Evolutionary conservation across 805 yeast species (phyloP).

Genomic region (Teunomyces pallodes): DNA sequence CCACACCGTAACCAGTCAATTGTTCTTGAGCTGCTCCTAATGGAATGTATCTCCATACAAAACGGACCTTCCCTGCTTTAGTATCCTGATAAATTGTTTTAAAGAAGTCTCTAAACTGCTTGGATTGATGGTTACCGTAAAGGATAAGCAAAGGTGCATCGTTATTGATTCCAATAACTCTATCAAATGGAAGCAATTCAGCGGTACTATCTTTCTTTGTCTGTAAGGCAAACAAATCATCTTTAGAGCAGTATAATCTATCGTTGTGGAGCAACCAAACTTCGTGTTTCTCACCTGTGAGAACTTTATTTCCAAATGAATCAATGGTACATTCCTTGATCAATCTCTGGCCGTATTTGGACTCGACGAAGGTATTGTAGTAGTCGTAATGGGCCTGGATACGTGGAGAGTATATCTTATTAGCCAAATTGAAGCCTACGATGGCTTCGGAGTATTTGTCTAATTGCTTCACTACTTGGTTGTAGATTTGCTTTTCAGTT

Average conservation of each 20-base stretch:
- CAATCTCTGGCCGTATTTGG: constrained; percentile 18
- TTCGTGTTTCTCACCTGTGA: constrained; percentile 13
- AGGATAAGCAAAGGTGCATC: constrained; percentile 55
- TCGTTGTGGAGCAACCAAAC: constrained; percentile 56
- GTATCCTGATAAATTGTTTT: constrained; percentile 59
- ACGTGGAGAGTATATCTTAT: constrained; percentile 56
- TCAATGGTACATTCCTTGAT: constrained; percentile 24
- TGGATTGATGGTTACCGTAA: constrained; percentile 62
- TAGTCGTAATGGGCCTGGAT: constrained; percentile 61
- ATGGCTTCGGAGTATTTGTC: constrained; percentile 16
- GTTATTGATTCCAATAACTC: constrained; percentile 55
- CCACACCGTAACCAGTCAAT: constrained; percentile 66
- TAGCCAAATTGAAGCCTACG: constrained; percentile 43
- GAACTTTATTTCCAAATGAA: constrained; percentile 30
- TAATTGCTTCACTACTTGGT: constrained; percentile 2
- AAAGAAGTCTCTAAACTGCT: constrained; percentile 55
- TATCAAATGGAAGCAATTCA: constrained; percentile 49
- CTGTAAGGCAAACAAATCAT: constrained; percentile 77
- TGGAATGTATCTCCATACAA: constrained; percentile 73
- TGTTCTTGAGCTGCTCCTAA: constrained; percentile 7
- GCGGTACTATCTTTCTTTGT: constrained; percentile 38
- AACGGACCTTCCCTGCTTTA: constrained; percentile 59
- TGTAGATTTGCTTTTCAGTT: constrained; percentile 7
- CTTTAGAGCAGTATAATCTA: constrained; percentile 58
- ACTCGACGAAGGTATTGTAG: constrained; percentile 38